These are phyloP conservation scores for Neocucurbitaria cava DNA, from an alignment of 2,329 filamentous ascomycete genomes.

Conservation along the genomic window DNA sequence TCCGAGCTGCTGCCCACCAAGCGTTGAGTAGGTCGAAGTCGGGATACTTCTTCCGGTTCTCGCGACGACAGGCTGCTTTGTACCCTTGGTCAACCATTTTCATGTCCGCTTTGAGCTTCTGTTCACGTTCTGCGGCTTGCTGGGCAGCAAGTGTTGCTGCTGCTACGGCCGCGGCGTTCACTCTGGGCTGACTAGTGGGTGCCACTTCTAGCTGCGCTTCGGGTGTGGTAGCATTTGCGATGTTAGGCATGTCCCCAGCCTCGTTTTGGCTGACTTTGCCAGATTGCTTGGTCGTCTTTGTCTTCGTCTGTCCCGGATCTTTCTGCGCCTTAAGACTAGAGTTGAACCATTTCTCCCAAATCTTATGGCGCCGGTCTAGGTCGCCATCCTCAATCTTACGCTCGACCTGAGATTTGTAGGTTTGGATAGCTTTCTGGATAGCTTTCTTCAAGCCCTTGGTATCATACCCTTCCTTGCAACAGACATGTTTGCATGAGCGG, in stretches of 20 bases:
- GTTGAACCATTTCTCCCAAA: not conserved
- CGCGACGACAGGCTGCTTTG: not conserved
- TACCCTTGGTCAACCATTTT: not conserved
- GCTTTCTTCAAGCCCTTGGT: not conserved
- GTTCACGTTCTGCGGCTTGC: not conserved
- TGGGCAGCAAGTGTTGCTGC: not conserved
- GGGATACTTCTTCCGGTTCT: not conserved
- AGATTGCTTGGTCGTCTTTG: not conserved
- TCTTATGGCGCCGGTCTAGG: not conserved
- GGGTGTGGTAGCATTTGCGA: too few relatives aligned
- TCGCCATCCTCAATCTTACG: not conserved
- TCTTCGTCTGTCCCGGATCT: not conserved
- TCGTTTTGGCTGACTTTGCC: too few relatives aligned
- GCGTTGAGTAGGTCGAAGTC: not conserved
- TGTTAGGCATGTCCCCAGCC: too few relatives aligned
- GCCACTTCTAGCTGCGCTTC: too few relatives aligned
- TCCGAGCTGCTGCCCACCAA: not conserved
- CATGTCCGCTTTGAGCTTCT: not conserved
- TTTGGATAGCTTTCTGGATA: not conserved
- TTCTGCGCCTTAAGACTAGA: not conserved
- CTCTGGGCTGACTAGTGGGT: not conserved
- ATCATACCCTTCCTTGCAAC: not conserved
- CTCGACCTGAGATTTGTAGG: not conserved
- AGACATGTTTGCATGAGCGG: not conserved
- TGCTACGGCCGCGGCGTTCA: not conserved